Base-by-base conservation (phyloP, 129 eudicot genomes). In the Heracleum sosnowskyi region DNA sequence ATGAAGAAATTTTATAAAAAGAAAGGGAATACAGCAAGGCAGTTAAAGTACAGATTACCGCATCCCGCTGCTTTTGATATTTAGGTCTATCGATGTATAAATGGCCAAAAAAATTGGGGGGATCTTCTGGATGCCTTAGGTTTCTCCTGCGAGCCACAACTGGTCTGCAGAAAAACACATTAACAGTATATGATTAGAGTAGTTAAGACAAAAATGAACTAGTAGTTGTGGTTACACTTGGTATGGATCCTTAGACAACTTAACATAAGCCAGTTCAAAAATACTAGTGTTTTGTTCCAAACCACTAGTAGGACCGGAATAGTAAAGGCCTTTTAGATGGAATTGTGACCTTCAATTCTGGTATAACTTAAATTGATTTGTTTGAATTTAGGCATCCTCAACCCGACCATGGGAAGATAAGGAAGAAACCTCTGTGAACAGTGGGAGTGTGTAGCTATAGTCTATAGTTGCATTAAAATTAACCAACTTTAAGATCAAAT, bases 101-200 rank as follows among this genome's bases (percentile, higher is more conserved):
- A 85, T 86, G 92, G 69, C 96, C 96, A 79, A 60, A 73, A 80
- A 80, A 64, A 53, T 41, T 83, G 60, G 84, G 36, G 44, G 75
- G 68, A 34, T 75, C 74, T 72, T 78, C 81, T 63, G 76, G 76
- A 63, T 86, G 77, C 81, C 35, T 55, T 41, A 75, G 63, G 29
- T 68, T 45, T 71, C 82, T 79, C 83, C 84, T 74, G 75, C 87
- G 60, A 79, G 88, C 87, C 33, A 90, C 77, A 82, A 87, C 73
- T 53, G 91, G 83, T 79, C 91, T 90, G 81, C 74, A 71, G 63
- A 80, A 77, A 18, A 22, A 74, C 15, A 63, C 55, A 46, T 69
- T 1, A 28, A 69, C 2, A 57, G 1, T 9, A 57, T 57, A 57
- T 24, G 9, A 1, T 57, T 57, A 20, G 64, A 57, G 31, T 57